These are phyloP conservation scores for Aspergillus viridinutans DNA, from an alignment of 2,329 filamentous ascomycete species.

Conservation along the genomic window DNA sequence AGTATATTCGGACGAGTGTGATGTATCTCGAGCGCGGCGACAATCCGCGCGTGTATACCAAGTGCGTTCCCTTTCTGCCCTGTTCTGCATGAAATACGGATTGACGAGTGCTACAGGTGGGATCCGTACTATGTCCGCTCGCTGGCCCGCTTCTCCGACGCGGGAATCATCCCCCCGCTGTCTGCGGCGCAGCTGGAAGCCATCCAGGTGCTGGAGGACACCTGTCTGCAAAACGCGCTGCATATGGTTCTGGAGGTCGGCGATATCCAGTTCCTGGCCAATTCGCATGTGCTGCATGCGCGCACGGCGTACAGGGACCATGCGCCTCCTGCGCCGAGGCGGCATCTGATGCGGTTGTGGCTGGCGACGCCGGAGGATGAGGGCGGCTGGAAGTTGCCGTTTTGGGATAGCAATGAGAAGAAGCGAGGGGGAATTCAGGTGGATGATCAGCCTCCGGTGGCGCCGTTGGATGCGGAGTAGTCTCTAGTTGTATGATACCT, in stretches of 20 bases:
- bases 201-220: slow-evolving; percentile 67
- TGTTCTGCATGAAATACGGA: not conserved
- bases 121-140: slow-evolving; percentile 85
- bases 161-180: slow-evolving; percentile 68
- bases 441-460: slow-evolving; percentile 69
- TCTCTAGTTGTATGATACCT: not conserved
- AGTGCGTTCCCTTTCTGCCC: slow-evolving; percentile 40
- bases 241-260: slow-evolving; percentile 85
- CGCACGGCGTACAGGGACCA: slow-evolving; percentile 74
- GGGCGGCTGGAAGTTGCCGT: slow-evolving; percentile 80
- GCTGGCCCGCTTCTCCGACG: slow-evolving; percentile 67
- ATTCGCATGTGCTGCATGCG: slow-evolving; percentile 75
- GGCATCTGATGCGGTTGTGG: slow-evolving; percentile 82
- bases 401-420: slow-evolving; percentile 75
- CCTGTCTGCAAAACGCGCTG: slow-evolving; percentile 66
- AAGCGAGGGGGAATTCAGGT: slow-evolving; percentile 89
- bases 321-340: slow-evolving; percentile 62
- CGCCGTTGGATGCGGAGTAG: slow-evolving; percentile 74
- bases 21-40: slow-evolving; percentile 71
- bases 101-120: slow-evolving; percentile 46
- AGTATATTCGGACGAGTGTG: slow-evolving; percentile 67
- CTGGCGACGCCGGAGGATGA: slow-evolving; percentile 75
- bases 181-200: slow-evolving; percentile 66
- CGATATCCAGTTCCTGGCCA: slow-evolving; percentile 82
- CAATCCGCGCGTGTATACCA: slow-evolving; percentile 67